Percentiles rank a stretch among this genome's conserved stretches.
Evolutionary conservation across 495 filamentous ascomycete genomes (phyloP).

Genomic region (Aspergillus baeticus): DNA sequence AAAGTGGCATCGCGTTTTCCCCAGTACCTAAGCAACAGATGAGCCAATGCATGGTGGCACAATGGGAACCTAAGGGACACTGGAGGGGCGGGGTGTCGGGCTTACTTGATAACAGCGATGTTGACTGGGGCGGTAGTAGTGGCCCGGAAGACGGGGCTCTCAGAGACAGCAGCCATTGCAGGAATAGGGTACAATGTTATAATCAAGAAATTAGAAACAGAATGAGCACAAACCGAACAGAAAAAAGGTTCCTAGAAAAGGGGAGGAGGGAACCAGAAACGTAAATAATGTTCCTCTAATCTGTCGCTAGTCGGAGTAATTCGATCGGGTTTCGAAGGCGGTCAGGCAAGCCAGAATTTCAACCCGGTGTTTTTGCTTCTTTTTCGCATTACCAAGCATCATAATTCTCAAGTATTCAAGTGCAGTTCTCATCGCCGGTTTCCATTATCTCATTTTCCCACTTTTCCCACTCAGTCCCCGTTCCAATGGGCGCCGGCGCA

Average conservation of each 20-base stretch:
- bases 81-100: constrained; percentile 17
- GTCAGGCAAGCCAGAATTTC: constrained; percentile 12
- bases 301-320: constrained; percentile 2
- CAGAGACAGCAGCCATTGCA: constrained; percentile 45
- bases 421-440: background rate
- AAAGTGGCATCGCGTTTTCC: constrained; percentile 90
- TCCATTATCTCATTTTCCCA: background rate
- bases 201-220: background rate
- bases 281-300: background rate
- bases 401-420: background rate
- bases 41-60: constrained; percentile 20
- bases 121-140: constrained; percentile 97
- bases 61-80: background rate
- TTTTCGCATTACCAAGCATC: constrained; percentile 11
- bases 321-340: constrained; percentile 12
- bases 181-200: background rate
- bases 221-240: background rate
- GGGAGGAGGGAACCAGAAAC: background rate
- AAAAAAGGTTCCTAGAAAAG: constrained; percentile 5
- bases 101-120: constrained; percentile 97
- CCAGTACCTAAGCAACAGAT: constrained; percentile 73
- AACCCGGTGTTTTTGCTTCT: constrained; percentile 8
- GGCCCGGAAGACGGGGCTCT: constrained; percentile 69
- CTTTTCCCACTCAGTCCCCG: background rate
- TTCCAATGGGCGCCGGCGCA: constrained; percentile 39